Evolutionary conservation across 805 yeast species (phyloP).

Genomic region (Hanseniaspora lindneri): DNA sequence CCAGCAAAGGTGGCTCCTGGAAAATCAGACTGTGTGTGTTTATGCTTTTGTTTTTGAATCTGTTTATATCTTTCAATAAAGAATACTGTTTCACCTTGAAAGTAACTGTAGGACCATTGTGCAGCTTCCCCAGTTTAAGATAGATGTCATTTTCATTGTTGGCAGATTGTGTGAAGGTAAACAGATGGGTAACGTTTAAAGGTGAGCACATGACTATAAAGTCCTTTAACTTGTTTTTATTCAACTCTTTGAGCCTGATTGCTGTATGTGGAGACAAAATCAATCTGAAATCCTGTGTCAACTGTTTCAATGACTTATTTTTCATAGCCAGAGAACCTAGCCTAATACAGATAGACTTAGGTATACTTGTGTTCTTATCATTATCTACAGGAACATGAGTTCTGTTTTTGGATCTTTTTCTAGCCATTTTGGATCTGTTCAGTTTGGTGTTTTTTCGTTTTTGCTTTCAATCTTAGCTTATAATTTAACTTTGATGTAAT

Average conservation of each 20-base stretch:
- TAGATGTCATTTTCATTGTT: slow-evolving; percentile 61
- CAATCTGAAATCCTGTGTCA: slow-evolving; percentile 75
- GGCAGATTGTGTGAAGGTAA: slow-evolving; percentile 74
- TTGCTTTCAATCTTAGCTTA: too few species aligned
- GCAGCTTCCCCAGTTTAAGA: slow-evolving; percentile 72
- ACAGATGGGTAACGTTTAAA: slow-evolving; percentile 76
- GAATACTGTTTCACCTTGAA: slow-evolving; percentile 70
- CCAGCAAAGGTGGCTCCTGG: slow-evolving; percentile 71
- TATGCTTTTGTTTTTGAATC: slow-evolving; percentile 64
- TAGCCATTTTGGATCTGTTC: slow-evolving; percentile 37
- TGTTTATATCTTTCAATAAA: slow-evolving; percentile 65
- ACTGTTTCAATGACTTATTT: slow-evolving; percentile 70
- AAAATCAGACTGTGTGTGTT: slow-evolving; percentile 50
- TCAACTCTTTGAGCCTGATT: slow-evolving; percentile 71
- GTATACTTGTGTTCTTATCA: slow-evolving; percentile 64
- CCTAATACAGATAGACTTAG: slow-evolving; percentile 88
- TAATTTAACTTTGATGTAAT: background rate
- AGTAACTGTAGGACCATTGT: slow-evolving; percentile 87
- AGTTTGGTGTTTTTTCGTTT: background rate
- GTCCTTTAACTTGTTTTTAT: slow-evolving; percentile 76
- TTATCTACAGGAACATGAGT: slow-evolving; percentile 57
- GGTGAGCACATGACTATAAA: slow-evolving; percentile 99
- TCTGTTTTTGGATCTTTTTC: slow-evolving; percentile 63
- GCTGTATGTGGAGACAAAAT: slow-evolving; percentile 98
- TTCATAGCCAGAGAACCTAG: slow-evolving; percentile 45